A percentile compares a stretch with the other conserved stretches of the same genome.
These are phyloP conservation scores for Mucor irregularis DNA, from an alignment of 371 early-diverging fungal genomes.

Conservation along the genomic window DNA sequence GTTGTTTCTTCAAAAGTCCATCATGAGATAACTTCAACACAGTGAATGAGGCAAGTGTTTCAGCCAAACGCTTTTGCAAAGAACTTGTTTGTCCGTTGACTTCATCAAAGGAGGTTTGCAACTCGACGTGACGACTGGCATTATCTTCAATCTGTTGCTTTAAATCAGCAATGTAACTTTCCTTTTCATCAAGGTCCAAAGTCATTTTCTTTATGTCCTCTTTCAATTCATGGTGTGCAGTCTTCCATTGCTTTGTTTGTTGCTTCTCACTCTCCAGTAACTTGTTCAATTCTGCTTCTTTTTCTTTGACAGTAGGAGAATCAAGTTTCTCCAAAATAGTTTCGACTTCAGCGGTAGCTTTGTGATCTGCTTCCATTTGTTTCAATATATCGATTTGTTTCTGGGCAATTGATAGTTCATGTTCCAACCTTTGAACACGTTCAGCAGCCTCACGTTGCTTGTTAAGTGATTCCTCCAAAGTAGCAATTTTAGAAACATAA, in stretches of 20 bases:
- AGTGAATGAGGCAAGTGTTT: slow-evolving; percentile 17
- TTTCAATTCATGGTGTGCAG: not conserved
- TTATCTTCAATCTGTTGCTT: not conserved
- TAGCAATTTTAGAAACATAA: slow-evolving; percentile 15
- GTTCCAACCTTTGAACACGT: slow-evolving; percentile 2
- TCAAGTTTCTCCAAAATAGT: not conserved
- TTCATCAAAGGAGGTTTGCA: slow-evolving; percentile 2
- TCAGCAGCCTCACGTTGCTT: not conserved
- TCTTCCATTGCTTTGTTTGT: slow-evolving; percentile 9
- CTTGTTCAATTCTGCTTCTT: not conserved
- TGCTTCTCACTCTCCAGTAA: not conserved
- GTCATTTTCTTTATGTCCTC: slow-evolving; percentile 10
- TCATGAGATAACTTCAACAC: slow-evolving; percentile 18
- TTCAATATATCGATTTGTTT: not conserved
- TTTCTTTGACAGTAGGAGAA: not conserved
- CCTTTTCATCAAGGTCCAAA: slow-evolving; percentile 8
- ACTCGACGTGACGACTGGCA: not conserved
- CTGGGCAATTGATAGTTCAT: slow-evolving; percentile 1
- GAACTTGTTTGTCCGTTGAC: slow-evolving; percentile 1
- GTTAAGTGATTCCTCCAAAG: slow-evolving; percentile 8
- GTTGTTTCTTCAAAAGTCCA: slow-evolving; percentile 3
- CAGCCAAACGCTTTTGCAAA: slow-evolving; percentile 11
- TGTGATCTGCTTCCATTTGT: not conserved
- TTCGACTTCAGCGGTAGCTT: not conserved
- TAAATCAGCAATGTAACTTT: not conserved